phyloP scores from a whole-genome alignment of 805 yeast species.

The Hanseniaspora guilliermondii region DNA sequence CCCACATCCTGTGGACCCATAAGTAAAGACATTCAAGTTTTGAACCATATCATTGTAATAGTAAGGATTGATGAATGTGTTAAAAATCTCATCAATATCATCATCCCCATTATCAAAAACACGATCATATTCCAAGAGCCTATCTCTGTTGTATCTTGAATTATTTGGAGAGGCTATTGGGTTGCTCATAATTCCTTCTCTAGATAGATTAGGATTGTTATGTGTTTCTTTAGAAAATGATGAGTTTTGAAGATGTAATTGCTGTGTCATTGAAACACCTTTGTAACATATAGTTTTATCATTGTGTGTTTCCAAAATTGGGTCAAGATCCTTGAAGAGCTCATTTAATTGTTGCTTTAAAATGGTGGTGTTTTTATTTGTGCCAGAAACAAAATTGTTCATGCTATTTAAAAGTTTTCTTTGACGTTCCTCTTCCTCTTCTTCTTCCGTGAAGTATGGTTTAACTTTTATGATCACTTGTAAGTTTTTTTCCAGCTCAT shows the following conservation, averaged over 20 bases:
- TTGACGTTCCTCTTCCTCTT: constrained; percentile 1
- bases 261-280: constrained; percentile 11
- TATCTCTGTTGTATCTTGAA: constrained; percentile 10
- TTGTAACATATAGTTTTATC: constrained; percentile 5
- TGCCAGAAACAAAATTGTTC: neutral
- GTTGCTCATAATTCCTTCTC: constrained; percentile 9
- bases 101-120: constrained; percentile 2
- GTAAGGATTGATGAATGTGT: constrained; percentile 1
- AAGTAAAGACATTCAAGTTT: constrained; percentile 86
- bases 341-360: constrained; percentile 11
- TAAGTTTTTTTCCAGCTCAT: constrained; percentile 3
- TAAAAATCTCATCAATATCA: neutral
- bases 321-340: constrained; percentile 10
- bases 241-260: neutral
- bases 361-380: neutral
- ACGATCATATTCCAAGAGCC: constrained; percentile 8
- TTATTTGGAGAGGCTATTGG: constrained; percentile 13
- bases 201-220: neutral
- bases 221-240: neutral
- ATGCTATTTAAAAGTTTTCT: neutral
- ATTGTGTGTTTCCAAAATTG: constrained; percentile 2
- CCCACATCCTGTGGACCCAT: constrained; percentile 98
- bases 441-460: constrained; percentile 7
- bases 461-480: constrained; percentile 10
- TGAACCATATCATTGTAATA: neutral